These are phyloP conservation scores for Peronospora belbahrii DNA, from an alignment of 352 stramenopile species.

Conservation along the genomic window DNA sequence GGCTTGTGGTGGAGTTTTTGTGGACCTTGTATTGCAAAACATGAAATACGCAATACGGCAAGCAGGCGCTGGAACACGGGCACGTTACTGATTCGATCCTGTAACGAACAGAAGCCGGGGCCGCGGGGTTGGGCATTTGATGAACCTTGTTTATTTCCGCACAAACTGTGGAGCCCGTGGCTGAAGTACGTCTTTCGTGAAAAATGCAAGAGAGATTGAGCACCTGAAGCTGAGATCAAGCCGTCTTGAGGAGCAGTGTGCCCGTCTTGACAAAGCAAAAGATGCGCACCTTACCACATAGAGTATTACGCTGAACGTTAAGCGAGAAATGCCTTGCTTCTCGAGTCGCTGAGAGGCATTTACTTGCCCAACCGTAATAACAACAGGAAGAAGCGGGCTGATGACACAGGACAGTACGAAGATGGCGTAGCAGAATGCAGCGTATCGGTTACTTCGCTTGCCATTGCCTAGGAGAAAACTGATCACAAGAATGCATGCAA, in stretches of 20 bases:
- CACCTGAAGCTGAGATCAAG: constrained; percentile 67
- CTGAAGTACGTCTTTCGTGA: constrained; percentile 5
- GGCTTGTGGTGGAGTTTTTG: too few relatives aligned
- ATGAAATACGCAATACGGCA: too few relatives aligned
- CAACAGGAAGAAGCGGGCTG: constrained; percentile 80
- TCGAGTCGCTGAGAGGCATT: constrained; percentile 77
- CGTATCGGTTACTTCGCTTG: constrained; percentile 11
- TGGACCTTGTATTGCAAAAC: too few relatives aligned
- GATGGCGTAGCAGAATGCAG: constrained; percentile 68
- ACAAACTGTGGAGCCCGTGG: too few relatives aligned
- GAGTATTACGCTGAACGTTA: constrained; percentile 74
- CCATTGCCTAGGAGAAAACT: constrained; percentile 64
- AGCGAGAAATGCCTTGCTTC: constrained; percentile 72
- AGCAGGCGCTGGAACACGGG: too few relatives aligned
- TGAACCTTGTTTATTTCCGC: too few relatives aligned
- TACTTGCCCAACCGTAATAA: constrained; percentile 85
- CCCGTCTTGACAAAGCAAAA: constrained; percentile 92
- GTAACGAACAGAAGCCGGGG: too few relatives aligned
- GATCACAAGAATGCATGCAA: constrained; percentile 68
- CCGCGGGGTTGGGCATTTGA: too few relatives aligned
- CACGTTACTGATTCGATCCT: too few relatives aligned
- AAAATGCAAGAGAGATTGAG: too few relatives aligned
- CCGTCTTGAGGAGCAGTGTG: constrained; percentile 88
- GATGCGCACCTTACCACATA: constrained; percentile 84
- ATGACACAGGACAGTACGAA: constrained; percentile 71